Evolutionary conservation across 176 grass and related monocot genomes (phyloP).

Genomic region (Poa pratensis): DNA sequence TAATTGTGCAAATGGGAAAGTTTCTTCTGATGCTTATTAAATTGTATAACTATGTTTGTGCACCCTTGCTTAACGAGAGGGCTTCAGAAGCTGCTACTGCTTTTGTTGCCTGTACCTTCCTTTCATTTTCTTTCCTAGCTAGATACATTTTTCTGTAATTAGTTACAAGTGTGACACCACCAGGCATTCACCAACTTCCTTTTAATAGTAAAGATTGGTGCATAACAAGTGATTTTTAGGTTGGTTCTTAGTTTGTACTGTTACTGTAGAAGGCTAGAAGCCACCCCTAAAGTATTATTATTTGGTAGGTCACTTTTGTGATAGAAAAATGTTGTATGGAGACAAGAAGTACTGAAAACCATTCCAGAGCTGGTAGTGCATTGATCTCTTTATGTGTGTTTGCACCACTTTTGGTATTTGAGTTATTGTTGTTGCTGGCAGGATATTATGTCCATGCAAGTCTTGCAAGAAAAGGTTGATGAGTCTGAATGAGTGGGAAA

Average conservation of each 20-base stretch:
- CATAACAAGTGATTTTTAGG: conserved; percentile 4
- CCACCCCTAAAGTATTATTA: neutral
- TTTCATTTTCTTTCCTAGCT: too few relatives aligned
- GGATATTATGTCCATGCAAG: conserved; percentile 69
- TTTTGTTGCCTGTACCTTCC: too few relatives aligned
- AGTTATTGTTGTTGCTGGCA: conserved; percentile 43
- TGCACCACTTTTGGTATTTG: conserved; percentile 36
- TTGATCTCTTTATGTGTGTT: conserved; percentile 25
- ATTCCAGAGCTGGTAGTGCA: neutral
- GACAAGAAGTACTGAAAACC: conserved; percentile 17
- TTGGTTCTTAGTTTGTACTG: neutral
- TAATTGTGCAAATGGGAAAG: too few relatives aligned
- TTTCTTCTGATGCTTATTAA: too few relatives aligned
- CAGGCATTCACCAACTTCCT: neutral
- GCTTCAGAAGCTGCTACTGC: too few relatives aligned
- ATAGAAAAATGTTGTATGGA: conserved; percentile 3
- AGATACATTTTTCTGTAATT: too few relatives aligned
- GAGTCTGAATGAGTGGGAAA: conserved; percentile 77
- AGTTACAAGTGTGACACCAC: too few relatives aligned
- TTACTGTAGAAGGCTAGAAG: conserved; percentile 1
- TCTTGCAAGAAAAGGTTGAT: conserved; percentile 72
- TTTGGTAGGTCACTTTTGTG: conserved; percentile 30
- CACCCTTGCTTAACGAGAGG: too few relatives aligned
- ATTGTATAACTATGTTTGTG: too few relatives aligned
- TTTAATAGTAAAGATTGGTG: neutral